These are phyloP conservation scores for Pholiota adiposa DNA, from an alignment of 1,284 basidiomycete species.

Conservation along the genomic window DNA sequence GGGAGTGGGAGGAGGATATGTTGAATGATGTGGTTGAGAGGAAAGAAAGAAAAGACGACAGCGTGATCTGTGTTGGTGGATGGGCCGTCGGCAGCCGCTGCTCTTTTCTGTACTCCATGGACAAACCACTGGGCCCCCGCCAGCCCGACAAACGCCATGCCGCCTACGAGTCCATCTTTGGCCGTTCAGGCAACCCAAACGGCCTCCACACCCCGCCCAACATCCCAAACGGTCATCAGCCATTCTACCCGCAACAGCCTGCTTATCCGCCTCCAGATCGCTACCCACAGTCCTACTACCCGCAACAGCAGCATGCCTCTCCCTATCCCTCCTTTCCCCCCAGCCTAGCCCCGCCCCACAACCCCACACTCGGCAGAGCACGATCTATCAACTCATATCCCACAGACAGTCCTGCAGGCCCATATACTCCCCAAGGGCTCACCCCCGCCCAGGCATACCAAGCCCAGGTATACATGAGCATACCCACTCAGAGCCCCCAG, in stretches of 20 bases:
- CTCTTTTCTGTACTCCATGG: constrained; percentile 45
- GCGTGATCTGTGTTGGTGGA: background rate
- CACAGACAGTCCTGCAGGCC: constrained; percentile 42
- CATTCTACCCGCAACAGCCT: constrained; percentile 25
- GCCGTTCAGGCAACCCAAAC: constrained; percentile 53
- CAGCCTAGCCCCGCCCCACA: constrained; percentile 44
- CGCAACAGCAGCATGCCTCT: constrained; percentile 27
- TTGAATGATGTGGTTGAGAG: background rate
- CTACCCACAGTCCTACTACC: constrained; percentile 35
- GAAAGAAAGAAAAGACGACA: constrained; percentile 1
- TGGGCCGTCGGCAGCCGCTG: background rate
- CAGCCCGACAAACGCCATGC: constrained; percentile 72
- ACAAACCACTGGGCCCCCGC: constrained; percentile 70
- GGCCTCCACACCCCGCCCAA: constrained; percentile 1
- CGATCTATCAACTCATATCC: constrained; percentile 54
- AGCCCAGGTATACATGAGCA: constrained; percentile 65
- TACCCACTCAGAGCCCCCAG: constrained; percentile 26
- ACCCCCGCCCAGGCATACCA: constrained; percentile 82
- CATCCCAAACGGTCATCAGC: background rate
- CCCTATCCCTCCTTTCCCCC: constrained; percentile 34
- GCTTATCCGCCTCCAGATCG: constrained; percentile 20
- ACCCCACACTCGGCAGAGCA: constrained; percentile 43
- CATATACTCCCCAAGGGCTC: constrained; percentile 56
- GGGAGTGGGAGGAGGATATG: background rate
- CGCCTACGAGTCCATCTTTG: constrained; percentile 85